phyloP scores from a whole-genome alignment of 371 early-diverging fungal genomes.

The Zychaea mexicana region DNA sequence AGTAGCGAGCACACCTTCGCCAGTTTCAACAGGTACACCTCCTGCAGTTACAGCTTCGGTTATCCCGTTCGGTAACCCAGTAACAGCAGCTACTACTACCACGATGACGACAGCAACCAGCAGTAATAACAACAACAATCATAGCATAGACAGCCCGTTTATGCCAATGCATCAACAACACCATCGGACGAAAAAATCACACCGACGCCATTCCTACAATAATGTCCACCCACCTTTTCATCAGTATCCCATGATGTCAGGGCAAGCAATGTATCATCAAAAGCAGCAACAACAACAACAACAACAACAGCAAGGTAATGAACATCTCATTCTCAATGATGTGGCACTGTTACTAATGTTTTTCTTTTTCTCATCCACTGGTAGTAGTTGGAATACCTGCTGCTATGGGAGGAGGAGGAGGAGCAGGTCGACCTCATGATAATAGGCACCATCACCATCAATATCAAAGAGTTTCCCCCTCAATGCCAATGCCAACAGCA shows the following conservation, averaged over 20 bases:
- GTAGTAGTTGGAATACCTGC: not conserved
- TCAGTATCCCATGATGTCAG: not conserved
- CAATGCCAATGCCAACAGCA: constrained; percentile 5
- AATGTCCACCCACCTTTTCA: not conserved
- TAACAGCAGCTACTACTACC: not conserved
- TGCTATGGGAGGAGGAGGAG: not conserved
- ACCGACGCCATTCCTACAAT: not conserved
- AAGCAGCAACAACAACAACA: not conserved
- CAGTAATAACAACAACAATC: constrained; percentile 4
- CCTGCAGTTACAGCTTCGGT: not conserved
- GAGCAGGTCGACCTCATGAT: not conserved
- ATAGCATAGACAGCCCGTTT: not conserved
- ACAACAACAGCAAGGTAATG: too few species aligned
- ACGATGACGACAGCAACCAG: constrained; percentile 12
- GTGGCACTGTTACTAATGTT: too few species aligned
- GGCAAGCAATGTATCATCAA: not conserved
- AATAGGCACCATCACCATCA: not conserved
- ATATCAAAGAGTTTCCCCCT: not conserved
- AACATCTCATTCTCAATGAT: too few species aligned
- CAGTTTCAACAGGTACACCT: not conserved
- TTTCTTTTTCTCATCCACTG: not conserved
- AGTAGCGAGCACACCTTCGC: constrained; percentile 7
- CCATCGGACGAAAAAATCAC: not conserved
- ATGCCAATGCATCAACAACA: not conserved
- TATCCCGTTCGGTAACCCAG: not conserved